A percentile compares a stretch with the other conserved stretches of the same genome.
These are phyloP conservation scores for Zea luxurians DNA, from an alignment of 176 grass and related monocot species.

Conservation along the genomic window DNA sequence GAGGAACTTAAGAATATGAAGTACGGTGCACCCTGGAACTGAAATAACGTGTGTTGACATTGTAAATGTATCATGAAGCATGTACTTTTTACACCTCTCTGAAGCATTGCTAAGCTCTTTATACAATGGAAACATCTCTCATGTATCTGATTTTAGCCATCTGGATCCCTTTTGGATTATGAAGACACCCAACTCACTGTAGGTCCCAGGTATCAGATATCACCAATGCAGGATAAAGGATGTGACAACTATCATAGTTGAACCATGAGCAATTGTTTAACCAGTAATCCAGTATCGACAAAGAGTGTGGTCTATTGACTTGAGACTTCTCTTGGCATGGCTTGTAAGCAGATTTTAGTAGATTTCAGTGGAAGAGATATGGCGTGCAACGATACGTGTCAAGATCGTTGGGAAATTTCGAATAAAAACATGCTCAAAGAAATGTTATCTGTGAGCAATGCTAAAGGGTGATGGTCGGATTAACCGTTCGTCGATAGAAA, in stretches of 20 bases:
- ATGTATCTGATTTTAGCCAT: background rate
- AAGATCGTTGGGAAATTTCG: background rate
- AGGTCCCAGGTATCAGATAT: background rate
- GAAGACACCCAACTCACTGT: background rate
- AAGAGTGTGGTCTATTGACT: background rate
- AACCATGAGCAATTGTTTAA: background rate
- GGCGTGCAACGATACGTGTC: background rate
- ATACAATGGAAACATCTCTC: conserved; percentile 23
- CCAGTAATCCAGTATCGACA: background rate
- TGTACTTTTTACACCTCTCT: conserved; percentile 1
- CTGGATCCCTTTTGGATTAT: background rate
- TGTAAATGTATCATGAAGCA: conserved; percentile 31
- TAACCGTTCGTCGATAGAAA: background rate
- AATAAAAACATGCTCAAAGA: background rate
- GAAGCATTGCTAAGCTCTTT: background rate
- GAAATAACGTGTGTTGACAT: conserved; percentile 29
- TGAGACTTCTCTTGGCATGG: background rate
- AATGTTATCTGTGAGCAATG: background rate
- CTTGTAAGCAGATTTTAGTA: background rate
- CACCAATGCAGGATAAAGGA: background rate
- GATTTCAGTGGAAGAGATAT: background rate
- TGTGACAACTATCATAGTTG: background rate
- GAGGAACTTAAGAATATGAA: conserved; percentile 77
- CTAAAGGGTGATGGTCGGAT: background rate
- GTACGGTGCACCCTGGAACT: conserved; percentile 48